Conservation (phyloP, 2,329 filamentous ascomycete species). For the Aureobasidium sp. region DNA sequence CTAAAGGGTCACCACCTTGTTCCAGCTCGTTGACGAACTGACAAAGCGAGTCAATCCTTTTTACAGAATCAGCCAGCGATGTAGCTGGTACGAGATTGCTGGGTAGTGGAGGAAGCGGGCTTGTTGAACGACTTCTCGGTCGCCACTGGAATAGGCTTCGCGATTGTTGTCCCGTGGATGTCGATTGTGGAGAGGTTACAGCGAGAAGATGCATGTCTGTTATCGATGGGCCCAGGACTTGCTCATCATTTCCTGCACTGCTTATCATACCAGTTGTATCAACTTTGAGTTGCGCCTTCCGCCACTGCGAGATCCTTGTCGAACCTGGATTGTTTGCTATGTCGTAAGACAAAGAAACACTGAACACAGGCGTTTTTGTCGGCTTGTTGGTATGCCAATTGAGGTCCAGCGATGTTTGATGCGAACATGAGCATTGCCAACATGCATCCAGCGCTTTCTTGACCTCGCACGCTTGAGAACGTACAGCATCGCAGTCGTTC, state of each 20-base stretch:
- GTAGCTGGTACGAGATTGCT: neutral
- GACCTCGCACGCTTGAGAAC: neutral
- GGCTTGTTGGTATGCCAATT: neutral
- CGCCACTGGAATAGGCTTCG: neutral
- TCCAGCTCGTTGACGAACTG: neutral
- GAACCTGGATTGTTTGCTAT: neutral
- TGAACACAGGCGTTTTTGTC: neutral
- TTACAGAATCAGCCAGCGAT: neutral
- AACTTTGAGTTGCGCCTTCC: neutral
- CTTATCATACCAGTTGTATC: neutral
- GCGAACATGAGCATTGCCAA: neutral
- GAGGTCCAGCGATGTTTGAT: neutral
- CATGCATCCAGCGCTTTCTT: neutral
- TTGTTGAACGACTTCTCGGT: neutral
- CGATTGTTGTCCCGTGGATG: neutral
- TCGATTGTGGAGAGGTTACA: neutral
- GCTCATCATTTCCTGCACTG: neutral
- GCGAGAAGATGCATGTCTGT: neutral
- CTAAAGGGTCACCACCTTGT: neutral
- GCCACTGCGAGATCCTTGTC: neutral
- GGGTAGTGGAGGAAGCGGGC: neutral
- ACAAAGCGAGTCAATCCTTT: neutral
- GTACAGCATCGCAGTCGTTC: neutral
- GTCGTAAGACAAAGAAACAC: neutral
- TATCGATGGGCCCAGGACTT: neutral